These are phyloP conservation scores for Fomitopsis pinicola DNA, from an alignment of 1,284 basidiomycete species.

Conservation along the genomic window DNA sequence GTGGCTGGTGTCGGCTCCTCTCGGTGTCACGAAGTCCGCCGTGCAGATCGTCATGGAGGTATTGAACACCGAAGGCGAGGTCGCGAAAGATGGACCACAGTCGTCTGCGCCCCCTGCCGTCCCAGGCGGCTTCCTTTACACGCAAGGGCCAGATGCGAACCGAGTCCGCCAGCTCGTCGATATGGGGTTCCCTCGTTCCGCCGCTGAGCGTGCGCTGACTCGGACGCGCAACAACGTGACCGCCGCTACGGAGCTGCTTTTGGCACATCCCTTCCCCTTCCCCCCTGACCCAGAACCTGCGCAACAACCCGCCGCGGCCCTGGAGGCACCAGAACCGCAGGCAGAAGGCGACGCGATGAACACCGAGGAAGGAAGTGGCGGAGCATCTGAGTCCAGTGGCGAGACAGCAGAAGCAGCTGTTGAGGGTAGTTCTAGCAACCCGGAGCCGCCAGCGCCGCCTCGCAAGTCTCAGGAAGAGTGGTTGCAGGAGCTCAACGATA, in stretches of 20 bases:
- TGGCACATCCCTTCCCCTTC: constrained; percentile 80
- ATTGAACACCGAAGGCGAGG: constrained; percentile 79
- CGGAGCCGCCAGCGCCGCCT: background rate
- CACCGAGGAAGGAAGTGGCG: constrained; percentile 7
- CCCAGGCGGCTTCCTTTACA: constrained; percentile 23
- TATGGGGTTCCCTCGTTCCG: constrained; percentile 93
- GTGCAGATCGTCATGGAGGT: constrained; percentile 81
- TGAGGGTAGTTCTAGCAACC: background rate
- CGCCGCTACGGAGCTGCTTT: constrained; percentile 85
- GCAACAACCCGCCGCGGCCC: constrained; percentile 27
- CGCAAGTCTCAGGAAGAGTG: constrained; percentile 54
- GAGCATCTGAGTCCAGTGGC: constrained; percentile 9
- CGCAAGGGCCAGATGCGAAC: constrained; percentile 66
- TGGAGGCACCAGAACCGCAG: constrained; percentile 19
- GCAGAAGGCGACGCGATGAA: constrained; percentile 21
- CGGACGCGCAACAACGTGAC: constrained; percentile 88
- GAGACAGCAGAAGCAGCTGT: constrained; percentile 2
- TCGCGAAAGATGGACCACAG: constrained; percentile 38
- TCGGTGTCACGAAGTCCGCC: constrained; percentile 69
- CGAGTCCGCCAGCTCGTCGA: constrained; percentile 84
- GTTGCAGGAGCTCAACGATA: constrained; percentile 59
- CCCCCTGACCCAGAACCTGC: constrained; percentile 51
- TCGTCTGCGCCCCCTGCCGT: constrained; percentile 15
- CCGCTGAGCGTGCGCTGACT: constrained; percentile 79
- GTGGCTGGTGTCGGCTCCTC: constrained; percentile 78